Evolutionary conservation across 2,329 filamentous ascomycete genomes (phyloP).

Genomic region (Penicillium occitanis): DNA sequence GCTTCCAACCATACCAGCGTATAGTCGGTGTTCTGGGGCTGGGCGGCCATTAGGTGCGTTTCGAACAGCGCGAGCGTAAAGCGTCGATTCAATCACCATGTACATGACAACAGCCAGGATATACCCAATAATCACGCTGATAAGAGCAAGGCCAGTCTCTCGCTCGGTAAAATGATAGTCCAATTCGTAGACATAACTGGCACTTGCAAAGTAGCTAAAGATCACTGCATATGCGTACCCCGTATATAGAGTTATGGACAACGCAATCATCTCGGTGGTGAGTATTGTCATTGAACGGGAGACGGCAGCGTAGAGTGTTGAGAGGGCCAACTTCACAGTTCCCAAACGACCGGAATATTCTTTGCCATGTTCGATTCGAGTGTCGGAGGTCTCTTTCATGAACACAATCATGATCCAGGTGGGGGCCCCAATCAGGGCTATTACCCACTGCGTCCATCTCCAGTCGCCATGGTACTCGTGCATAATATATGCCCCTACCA

Average conservation of each 20-base stretch:
- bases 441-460: constrained; percentile 71
- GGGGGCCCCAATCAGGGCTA: constrained; percentile 61
- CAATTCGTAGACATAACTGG: constrained; percentile 69
- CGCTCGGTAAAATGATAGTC: constrained; percentile 58
- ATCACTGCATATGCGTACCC: constrained; percentile 73
- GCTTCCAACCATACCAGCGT: constrained; percentile 25
- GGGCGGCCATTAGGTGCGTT: not conserved
- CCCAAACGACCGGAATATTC: constrained; percentile 11
- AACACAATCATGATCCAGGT: constrained; percentile 62
- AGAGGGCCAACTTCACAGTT: constrained; percentile 16
- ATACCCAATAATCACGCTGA: constrained; percentile 73
- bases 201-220: constrained; percentile 81
- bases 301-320: constrained; percentile 33
- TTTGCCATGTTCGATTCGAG: not conserved
- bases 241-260: constrained; percentile 67
- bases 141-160: constrained; percentile 70
- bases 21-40: constrained; percentile 27
- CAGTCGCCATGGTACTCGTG: constrained; percentile 54
- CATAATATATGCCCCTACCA: constrained; percentile 23
- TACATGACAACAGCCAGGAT: constrained; percentile 35
- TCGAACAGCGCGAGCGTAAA: constrained; percentile 18
- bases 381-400: constrained; percentile 60
- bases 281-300: constrained; percentile 61
- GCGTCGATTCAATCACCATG: constrained; percentile 25
- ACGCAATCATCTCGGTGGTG: constrained; percentile 67